These are phyloP conservation scores for Cymbopogon flexuosus DNA, from an alignment of 202 grass and related monocot species.

Conservation along the genomic window DNA sequence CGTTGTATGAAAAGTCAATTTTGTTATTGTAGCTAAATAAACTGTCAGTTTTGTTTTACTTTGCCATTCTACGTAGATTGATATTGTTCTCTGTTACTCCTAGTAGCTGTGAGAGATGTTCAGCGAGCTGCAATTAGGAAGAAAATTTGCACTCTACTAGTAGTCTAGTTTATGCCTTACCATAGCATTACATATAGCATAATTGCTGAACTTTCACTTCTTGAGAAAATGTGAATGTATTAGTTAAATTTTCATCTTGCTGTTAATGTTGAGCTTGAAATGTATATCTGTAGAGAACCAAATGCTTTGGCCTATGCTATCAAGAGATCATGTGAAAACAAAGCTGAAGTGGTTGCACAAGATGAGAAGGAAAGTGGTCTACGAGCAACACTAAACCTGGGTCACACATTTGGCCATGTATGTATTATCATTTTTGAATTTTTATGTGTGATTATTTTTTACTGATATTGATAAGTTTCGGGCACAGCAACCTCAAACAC, in stretches of 20 bases:
- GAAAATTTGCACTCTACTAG: not conserved
- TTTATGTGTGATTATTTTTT: not conserved
- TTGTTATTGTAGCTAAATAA: slow-evolving; percentile 6
- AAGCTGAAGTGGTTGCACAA: slow-evolving; percentile 90
- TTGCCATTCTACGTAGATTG: not conserved
- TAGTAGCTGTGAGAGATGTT: not conserved
- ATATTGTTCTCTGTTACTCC: not conserved
- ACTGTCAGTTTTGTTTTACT: not conserved
- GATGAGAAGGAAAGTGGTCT: slow-evolving; percentile 96
- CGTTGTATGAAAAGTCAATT: not conserved
- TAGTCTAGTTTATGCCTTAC: not conserved
- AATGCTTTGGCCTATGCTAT: slow-evolving; percentile 84
- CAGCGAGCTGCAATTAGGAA: not conserved
- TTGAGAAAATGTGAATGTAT: not conserved
- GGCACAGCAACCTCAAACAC: not conserved
- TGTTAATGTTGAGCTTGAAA: slow-evolving; percentile 10
- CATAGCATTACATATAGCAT: not conserved
- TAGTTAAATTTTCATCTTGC: not conserved
- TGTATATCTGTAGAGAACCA: slow-evolving; percentile 63
- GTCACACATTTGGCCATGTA: slow-evolving; percentile 99
- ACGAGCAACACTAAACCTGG: slow-evolving; percentile 85
- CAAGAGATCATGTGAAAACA: slow-evolving; percentile 97
- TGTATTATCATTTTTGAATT: slow-evolving; percentile 26
- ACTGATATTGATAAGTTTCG: not conserved
- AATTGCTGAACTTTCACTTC: not conserved